Conservation (phyloP, 208 protist genomes). For the Sergeia podlipaevii region DNA sequence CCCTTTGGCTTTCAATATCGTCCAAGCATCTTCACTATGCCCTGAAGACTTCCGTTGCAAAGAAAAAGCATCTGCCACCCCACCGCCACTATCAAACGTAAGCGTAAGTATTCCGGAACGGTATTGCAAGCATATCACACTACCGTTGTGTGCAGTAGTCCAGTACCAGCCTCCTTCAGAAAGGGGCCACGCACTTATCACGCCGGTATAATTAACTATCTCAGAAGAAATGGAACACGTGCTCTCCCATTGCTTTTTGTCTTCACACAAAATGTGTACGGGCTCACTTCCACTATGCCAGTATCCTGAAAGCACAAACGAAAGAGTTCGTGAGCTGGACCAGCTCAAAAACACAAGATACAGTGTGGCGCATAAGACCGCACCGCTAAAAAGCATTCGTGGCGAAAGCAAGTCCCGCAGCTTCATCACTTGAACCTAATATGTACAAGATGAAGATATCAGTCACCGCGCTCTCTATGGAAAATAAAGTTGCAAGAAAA, state of each 20-base stretch:
- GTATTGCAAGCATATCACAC: background rate
- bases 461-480: no score
- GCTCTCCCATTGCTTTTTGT: background rate
- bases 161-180: background rate
- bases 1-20: conserved; percentile 22
- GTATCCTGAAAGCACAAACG: conserved; percentile 15
- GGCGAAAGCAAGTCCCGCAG: no score
- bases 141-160: background rate
- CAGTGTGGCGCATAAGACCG: no score
- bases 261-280: background rate
- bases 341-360: conserved; percentile 30
- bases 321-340: conserved; percentile 26
- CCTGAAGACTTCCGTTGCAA: conserved; percentile 8
- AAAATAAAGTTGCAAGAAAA: no score
- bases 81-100: conserved; percentile 21
- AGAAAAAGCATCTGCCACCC: conserved; percentile 10
- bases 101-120: background rate
- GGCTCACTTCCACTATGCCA: background rate
- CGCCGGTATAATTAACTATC: background rate
- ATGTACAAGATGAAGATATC: no score
- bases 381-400: no score
- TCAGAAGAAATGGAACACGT: background rate
- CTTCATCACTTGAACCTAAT: no score
- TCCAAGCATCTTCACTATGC: conserved; percentile 7
- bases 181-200: background rate